Evolutionary conservation across 2,329 filamentous ascomycete species (phyloP), one percentile per base, ranked within the genome.

Genomic region (Aspergillus thermomutatus): DNA sequence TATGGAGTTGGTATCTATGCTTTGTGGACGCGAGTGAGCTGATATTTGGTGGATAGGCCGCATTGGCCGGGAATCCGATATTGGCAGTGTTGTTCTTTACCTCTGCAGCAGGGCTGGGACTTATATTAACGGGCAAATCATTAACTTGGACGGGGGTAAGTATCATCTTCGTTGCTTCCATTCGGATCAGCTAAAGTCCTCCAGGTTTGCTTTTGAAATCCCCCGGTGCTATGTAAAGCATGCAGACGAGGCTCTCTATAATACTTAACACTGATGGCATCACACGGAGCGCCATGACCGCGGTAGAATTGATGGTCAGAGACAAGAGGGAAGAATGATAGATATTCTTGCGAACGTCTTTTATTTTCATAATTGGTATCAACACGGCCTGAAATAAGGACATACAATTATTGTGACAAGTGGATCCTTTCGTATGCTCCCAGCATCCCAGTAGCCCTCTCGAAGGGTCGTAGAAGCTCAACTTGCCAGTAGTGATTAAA

Each of bases 1-100:
- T 47, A 26, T 41, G 19, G 10, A 14, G 19, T 26, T 6, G 21
- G 21, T 4, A 10, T 2, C 9, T 21, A 7, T 9, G 10, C 19
- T 37, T 9, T 37, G n/a, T 3, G 25, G 19, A 9, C 11, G 10
- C 5, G 21, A 19, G 14, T 14, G 19, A 10, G 31, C 25, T 46
- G 48, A 34, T 54, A 40, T 27, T 49, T 4, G 7, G 50, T n/a
- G 25, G 21, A 43, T 37, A 67, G 67, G 61, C 25, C 62, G 66
- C 28, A 82, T 82, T 0, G 84, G 84, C 0, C 80, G 82, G 26
- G 84, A 86, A 60, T 69, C 79, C 31, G 83, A 86, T 64, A 86
- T 86, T 78, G 83, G 81, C 0, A 77, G 78, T 45, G 81, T 80
- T 0, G 76, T 86, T 3, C 67, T 87, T 26, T 86, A 82, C 59